Conservation (phyloP, 345 rosid species). For the Kandelia obovata region DNA sequence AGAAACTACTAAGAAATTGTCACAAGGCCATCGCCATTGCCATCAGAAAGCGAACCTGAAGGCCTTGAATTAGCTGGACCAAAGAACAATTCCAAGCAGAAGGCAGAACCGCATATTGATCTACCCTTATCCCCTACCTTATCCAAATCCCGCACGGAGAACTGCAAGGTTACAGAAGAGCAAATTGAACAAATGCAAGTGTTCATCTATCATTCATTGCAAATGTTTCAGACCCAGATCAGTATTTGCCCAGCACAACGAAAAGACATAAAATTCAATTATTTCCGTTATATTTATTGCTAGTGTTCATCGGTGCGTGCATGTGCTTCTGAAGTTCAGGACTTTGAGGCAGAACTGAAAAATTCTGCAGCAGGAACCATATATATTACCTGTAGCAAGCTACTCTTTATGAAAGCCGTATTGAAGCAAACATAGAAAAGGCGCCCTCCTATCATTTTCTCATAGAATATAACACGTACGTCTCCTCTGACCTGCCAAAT, state of each 20-base stretch:
- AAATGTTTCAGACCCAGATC: too few relatives aligned
- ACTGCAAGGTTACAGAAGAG: constrained; percentile 36
- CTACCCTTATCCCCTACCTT: constrained; percentile 70
- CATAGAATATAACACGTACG: constrained; percentile 72
- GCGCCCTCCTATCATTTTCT: constrained; percentile 84
- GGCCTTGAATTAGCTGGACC: constrained; percentile 64
- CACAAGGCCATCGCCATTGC: neutral
- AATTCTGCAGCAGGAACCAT: neutral
- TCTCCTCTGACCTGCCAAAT: constrained; percentile 66
- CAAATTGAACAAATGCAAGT: neutral
- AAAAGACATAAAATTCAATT: too few relatives aligned
- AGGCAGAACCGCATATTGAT: constrained; percentile 67
- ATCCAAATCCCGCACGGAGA: constrained; percentile 59
- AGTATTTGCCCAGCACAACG: too few relatives aligned
- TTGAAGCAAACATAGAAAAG: constrained; percentile 89
- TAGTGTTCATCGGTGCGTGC: neutral
- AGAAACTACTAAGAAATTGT: neutral
- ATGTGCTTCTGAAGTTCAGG: neutral
- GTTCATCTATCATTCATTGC: too few relatives aligned
- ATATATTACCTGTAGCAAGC: constrained; percentile 71
- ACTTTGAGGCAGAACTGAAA: neutral
- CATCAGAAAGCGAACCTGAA: constrained; percentile 4
- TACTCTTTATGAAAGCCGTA: constrained; percentile 71
- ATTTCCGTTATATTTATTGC: too few relatives aligned
- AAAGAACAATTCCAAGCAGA: constrained; percentile 80